A percentile compares a stretch with the other conserved stretches of the same genome.
These are phyloP conservation scores for Artemisia annua DNA, from an alignment of 129 eudicot species.

Conservation along the genomic window DNA sequence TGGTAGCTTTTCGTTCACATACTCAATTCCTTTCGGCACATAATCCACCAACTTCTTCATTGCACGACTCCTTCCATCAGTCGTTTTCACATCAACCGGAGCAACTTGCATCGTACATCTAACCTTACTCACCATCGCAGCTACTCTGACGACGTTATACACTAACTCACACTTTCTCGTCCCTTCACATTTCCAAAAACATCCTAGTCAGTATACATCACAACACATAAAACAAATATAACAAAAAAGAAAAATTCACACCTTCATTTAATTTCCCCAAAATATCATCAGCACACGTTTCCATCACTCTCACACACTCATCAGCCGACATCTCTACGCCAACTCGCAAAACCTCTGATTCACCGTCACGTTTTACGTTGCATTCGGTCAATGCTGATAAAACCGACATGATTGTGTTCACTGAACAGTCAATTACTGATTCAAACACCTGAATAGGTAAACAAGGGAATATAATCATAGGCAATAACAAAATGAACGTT, in stretches of 20 bases:
- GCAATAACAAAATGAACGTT: too few relatives aligned
- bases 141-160: conserved; percentile 46
- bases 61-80: conserved; percentile 30
- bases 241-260: neutral
- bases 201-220: too few relatives aligned
- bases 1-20: conserved; percentile 44
- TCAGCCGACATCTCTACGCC: conserved; percentile 45
- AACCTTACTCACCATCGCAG: conserved; percentile 41
- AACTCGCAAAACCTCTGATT: conserved; percentile 39
- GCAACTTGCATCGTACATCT: conserved; percentile 19
- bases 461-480: too few relatives aligned
- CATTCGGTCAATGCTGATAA: conserved; percentile 47
- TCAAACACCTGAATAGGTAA: conserved; percentile 52
- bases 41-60: conserved; percentile 39
- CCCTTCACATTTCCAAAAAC: too few relatives aligned
- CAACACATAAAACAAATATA: too few relatives aligned
- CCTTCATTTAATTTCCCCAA: conserved; percentile 49
- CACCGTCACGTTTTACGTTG: conserved; percentile 32
- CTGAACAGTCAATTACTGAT: conserved; percentile 45
- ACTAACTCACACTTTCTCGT: conserved; percentile 32
- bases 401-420: conserved; percentile 56
- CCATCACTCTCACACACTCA: conserved; percentile 47
- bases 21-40: conserved; percentile 35
- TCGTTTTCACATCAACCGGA: conserved; percentile 33
- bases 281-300: conserved; percentile 47